Evolutionary conservation across 352 stramenopile genomes (phyloP), one percentile per base, ranked within the genome.

Genomic region (Phytophthora cryptogea): DNA sequence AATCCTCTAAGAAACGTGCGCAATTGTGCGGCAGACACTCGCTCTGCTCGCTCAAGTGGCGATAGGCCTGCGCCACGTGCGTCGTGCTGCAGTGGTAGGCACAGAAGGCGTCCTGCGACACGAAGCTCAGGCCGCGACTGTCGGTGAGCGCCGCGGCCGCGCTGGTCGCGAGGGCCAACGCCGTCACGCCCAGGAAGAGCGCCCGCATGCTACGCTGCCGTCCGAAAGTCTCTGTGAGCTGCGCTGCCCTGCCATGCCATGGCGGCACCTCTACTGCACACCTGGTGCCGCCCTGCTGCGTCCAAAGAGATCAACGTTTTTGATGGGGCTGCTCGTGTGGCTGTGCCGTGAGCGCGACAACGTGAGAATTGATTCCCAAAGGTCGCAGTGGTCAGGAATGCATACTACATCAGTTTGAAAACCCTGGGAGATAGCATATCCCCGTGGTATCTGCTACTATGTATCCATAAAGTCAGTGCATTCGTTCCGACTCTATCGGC

Each of bases 61-160:
- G 63, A 46, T 81, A 82, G 8, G 47, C 71, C 28, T 70, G 69
- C 8, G 54, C 43, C 14, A 80, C 72, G 54, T 88, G 80, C 28
- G 66, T 56, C n/a, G 59, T 5, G 36, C 68, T 80, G 68, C 80
- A 90, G 68, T 90, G 80, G 55, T 78, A 90, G 28, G 45, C 58
- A 53, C 80, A 90, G 52, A 90, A 84, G 16, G 76, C 76, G 5
- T 73, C 63, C 10, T 52, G 47, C 10, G 70, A 75, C 10, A 74
- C 63, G 59, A 90, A 90, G n/a, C 50, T 48, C 41, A 90, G 61
- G 0, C 76, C 80, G 5, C 47, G 31, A 3, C 50, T 28, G 62
- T 86, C 77, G 9, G 45, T 54, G 4, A 76, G 43, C 13, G 64
- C 45, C 27, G 39, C 26, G 9, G 27, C 44, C 14, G 26, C 28